phyloP scores from a whole-genome alignment of 495 filamentous ascomycete genomes.

The Aspergillus diversus region DNA sequence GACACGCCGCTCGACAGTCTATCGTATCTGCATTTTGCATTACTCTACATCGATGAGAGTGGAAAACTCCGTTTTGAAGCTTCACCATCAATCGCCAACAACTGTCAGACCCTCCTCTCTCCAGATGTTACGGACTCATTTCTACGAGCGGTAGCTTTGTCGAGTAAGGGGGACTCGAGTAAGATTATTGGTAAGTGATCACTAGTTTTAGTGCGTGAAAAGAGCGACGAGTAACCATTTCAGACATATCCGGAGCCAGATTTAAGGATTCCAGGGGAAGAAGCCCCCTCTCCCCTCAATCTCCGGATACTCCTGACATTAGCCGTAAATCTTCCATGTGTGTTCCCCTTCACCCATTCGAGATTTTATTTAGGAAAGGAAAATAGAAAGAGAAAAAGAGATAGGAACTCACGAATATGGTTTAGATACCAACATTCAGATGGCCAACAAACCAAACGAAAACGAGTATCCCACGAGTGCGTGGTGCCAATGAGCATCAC shows the following conservation, averaged over 20 bases:
- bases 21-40: slow-evolving; percentile 39
- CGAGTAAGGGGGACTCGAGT: slow-evolving; percentile 22
- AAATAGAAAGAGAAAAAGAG: not conserved
- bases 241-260: slow-evolving; percentile 10
- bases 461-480: slow-evolving; percentile 32
- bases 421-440: slow-evolving; percentile 15
- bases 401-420: not conserved
- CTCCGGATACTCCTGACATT: slow-evolving; percentile 10
- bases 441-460: slow-evolving; percentile 24
- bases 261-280: slow-evolving; percentile 16
- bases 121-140: slow-evolving; percentile 41
- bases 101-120: slow-evolving; percentile 38
- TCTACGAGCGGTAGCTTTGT: slow-evolving; percentile 39
- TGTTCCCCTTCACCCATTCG: not conserved
- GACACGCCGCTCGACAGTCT: slow-evolving; percentile 29
- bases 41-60: slow-evolving; percentile 43
- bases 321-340: slow-evolving; percentile 24
- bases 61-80: slow-evolving; percentile 43
- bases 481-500: slow-evolving; percentile 34
- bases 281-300: slow-evolving; percentile 25
- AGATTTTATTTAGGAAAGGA: not conserved
- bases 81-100: slow-evolving; percentile 39
- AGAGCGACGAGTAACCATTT: not conserved
- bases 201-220: not conserved
- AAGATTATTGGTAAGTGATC: slow-evolving; percentile 13